Conservation (phyloP, 345 rosid species). For the Brassica rapa region DNA sequence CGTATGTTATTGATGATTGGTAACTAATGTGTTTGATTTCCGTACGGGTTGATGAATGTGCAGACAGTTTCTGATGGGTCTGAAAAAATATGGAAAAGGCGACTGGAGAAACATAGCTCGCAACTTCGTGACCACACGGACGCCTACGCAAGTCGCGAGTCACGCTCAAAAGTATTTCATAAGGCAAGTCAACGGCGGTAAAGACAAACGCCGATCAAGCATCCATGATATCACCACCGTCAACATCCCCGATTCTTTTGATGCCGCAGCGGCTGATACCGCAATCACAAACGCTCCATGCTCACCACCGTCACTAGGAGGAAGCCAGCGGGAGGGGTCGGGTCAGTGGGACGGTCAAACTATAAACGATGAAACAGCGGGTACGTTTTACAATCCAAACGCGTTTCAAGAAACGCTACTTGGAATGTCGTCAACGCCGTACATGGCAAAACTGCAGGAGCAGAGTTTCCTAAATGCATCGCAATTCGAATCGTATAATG, state of each 20-base stretch:
- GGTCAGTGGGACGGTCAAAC: constrained; percentile 35
- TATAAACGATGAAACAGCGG: constrained; percentile 30
- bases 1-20: background rate
- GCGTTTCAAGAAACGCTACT: constrained; percentile 45
- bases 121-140: constrained; percentile 77
- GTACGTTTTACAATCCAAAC: constrained; percentile 47
- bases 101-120: constrained; percentile 99
- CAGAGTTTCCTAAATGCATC: constrained; percentile 61
- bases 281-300: constrained; percentile 44
- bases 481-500: constrained; percentile 55
- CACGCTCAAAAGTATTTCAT: constrained; percentile 98
- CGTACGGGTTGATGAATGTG: background rate
- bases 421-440: constrained; percentile 53
- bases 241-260: constrained; percentile 51
- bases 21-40: background rate
- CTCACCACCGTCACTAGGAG: constrained; percentile 42
- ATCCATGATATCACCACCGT: constrained; percentile 96
- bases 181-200: constrained; percentile 89
- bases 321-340: constrained; percentile 38
- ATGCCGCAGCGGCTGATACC: constrained; percentile 41
- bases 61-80: constrained; percentile 93
- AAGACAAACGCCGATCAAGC: constrained; percentile 95
- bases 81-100: constrained; percentile 94
- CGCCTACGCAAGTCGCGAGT: constrained; percentile 99
- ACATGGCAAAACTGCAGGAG: constrained; percentile 60